Evolutionary conservation across 2,329 filamentous ascomycete genomes (phyloP), one percentile per base, ranked within the genome.

Genomic region (Colletotrichum liriopes): DNA sequence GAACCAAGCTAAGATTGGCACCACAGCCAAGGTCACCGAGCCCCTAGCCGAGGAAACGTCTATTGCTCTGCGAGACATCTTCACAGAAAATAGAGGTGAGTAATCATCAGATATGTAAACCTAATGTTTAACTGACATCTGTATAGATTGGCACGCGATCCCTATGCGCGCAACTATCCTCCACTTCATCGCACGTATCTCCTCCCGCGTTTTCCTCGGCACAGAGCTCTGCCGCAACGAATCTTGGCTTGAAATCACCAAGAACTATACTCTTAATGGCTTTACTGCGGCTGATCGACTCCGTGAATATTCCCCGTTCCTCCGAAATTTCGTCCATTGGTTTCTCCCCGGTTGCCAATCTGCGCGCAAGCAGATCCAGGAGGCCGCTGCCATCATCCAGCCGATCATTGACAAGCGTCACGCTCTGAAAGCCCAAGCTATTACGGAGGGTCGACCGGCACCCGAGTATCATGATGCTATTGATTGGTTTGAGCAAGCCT

Each of bases 161-260:
- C 47, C 29, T 32, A 51, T 70, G 51, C 67, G 67, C 7, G 7
- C 61, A 9, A 71, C 29, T 4, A 43, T 73, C n/a, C 56, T 72
- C 3, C 59, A 73, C 16, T 39, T 87, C 14, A 81, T 90, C 16
- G 85, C 86, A 18, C 84, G 86, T 7, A 75, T 88, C 20, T 87
- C 87, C 0, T 85, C 87, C 1, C 81, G 85, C 9, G 82, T 88
- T 4, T 88, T 88, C 72, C 76, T 88, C 1, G 86, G 86, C 7
- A 74, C 77, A 5, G 77, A 80, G 3, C 75, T 87, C 18, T 86
- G 84, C 76, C 84, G 84, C 5, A 82, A 88, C 74, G 76, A 82
- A 35, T 78, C 81, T 47, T 89, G 86, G 86, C 80, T 88, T 29
- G 77, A 82, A 1, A 82, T 86, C 66, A 77, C 83, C 60, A 79